A percentile compares a stretch with the other conserved stretches of the same genome.
Evolutionary conservation across 768 basidiomycete species (phyloP).

Genomic region (Lentinula guzmanii): DNA sequence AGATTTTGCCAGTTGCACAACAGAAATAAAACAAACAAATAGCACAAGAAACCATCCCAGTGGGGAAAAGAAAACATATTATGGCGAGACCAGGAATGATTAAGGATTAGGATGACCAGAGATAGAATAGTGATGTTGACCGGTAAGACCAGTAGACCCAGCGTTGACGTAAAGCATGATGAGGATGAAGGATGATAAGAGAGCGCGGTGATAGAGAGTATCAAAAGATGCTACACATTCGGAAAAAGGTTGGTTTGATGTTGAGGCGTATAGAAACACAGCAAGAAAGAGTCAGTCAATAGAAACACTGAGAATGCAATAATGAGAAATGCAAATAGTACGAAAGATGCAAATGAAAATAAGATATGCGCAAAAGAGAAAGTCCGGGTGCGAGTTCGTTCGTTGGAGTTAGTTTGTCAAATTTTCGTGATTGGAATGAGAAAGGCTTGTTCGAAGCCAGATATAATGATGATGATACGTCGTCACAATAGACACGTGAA

Average conservation of each 20-base stretch:
- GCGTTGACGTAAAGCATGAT: not conserved
- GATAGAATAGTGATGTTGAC: not conserved
- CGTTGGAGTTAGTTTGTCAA: not conserved
- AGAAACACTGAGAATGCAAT: not conserved
- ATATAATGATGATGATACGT: not conserved
- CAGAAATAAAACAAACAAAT: not conserved
- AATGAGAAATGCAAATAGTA: conserved; percentile 2
- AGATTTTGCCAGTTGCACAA: not conserved
- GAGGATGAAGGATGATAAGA: not conserved
- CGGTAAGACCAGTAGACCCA: conserved; percentile 4
- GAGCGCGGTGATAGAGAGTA: not conserved
- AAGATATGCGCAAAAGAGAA: not conserved
- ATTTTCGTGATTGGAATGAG: not conserved
- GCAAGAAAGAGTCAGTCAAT: not conserved
- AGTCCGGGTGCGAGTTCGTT: not conserved
- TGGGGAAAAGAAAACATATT: not conserved
- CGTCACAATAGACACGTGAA: conserved; percentile 1
- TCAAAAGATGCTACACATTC: conserved; percentile 7
- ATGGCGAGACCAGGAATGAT: not conserved
- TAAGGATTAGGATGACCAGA: not conserved
- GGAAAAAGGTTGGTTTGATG: not conserved
- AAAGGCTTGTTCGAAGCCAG: not conserved
- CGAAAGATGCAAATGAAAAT: conserved; percentile 8
- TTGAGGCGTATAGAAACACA: conserved; percentile 3
- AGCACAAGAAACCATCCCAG: not conserved